Evolutionary conservation across 2,329 filamentous ascomycete species (phyloP).

Genomic region (Clonostachys solani): DNA sequence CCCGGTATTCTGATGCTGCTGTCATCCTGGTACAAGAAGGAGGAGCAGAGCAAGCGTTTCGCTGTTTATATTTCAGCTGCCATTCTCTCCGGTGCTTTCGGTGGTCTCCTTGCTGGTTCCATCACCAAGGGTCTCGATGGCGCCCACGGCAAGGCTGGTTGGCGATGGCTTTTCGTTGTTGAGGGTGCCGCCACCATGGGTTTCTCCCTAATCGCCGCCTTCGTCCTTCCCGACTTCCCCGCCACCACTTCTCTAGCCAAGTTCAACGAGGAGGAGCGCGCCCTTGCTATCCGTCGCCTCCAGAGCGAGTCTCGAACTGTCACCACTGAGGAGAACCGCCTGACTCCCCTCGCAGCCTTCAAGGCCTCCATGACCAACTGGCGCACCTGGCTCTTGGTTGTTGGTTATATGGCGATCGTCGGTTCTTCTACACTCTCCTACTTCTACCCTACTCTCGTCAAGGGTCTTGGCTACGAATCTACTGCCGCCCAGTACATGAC

Average conservation of each 20-base stretch:
- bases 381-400: slow-evolving; percentile 7
- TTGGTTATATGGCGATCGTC: slow-evolving; percentile 17
- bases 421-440: slow-evolving; percentile 21
- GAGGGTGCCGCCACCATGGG: slow-evolving; percentile 59
- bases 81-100: slow-evolving; percentile 63
- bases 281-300: slow-evolving; percentile 57
- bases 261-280: slow-evolving; percentile 58
- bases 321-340: slow-evolving; percentile 55
- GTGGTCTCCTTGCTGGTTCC: slow-evolving; percentile 56
- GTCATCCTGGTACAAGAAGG: slow-evolving; percentile 59
- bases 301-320: slow-evolving; percentile 56
- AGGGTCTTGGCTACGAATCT: slow-evolving; percentile 20
- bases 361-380: slow-evolving; percentile 5
- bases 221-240: slow-evolving; percentile 66
- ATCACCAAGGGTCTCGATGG: slow-evolving; percentile 52
- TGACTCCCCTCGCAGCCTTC: slow-evolving; percentile 6
- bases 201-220: slow-evolving; percentile 55
- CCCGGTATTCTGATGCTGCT: slow-evolving; percentile 58
- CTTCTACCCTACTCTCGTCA: slow-evolving; percentile 25
- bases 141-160: slow-evolving; percentile 39
- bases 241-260: slow-evolving; percentile 44
- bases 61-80: slow-evolving; percentile 72
- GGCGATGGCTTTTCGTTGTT: slow-evolving; percentile 48
- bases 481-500: slow-evolving; percentile 22
- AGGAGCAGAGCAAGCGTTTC: slow-evolving; percentile 22